Evolutionary conservation across 163 green algal genomes (phyloP).

Genomic region (Chlamydomonas reinhardtii): DNA sequence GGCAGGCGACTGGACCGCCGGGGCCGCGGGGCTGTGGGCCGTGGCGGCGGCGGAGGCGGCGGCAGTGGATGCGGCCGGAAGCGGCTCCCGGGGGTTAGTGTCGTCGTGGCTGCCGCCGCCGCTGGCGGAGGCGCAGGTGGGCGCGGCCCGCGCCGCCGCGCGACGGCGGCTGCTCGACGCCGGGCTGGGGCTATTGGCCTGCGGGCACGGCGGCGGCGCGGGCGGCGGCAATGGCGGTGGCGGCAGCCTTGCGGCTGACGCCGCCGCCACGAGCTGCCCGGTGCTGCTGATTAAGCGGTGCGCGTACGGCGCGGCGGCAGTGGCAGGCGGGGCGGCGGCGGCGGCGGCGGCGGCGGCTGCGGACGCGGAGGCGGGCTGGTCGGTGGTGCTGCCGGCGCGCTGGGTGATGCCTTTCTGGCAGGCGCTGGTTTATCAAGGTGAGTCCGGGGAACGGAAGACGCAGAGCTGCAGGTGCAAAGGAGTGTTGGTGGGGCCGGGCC

Average conservation of each 20-base stretch:
- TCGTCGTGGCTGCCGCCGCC: too few species aligned
- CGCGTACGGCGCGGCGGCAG: background rate
- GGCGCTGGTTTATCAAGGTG: constrained; percentile 10
- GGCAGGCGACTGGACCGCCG: constrained; percentile 31
- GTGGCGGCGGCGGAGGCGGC: background rate
- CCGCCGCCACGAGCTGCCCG: constrained; percentile 6
- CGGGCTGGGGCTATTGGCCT: background rate
- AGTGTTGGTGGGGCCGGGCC: too few species aligned
- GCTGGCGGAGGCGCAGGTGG: background rate
- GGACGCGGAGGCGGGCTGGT: constrained; percentile 23
- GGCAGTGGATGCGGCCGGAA: too few species aligned
- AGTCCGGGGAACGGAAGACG: background rate
- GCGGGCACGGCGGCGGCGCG: background rate
- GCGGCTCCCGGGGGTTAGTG: too few species aligned
- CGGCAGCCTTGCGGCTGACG: background rate
- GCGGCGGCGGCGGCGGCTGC: background rate
- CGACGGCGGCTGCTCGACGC: background rate
- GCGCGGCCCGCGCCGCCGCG: background rate
- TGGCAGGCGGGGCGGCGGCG: background rate
- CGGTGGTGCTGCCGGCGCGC: constrained; percentile 43
- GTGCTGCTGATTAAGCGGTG: constrained; percentile 16
- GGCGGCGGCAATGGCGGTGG: background rate
- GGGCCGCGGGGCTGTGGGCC: constrained; percentile 14
- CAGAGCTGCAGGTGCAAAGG: too few species aligned
- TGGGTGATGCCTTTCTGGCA: constrained; percentile 55